These are phyloP conservation scores for Trametes gibbosa DNA, from an alignment of 768 basidiomycete genomes.

Conservation along the genomic window DNA sequence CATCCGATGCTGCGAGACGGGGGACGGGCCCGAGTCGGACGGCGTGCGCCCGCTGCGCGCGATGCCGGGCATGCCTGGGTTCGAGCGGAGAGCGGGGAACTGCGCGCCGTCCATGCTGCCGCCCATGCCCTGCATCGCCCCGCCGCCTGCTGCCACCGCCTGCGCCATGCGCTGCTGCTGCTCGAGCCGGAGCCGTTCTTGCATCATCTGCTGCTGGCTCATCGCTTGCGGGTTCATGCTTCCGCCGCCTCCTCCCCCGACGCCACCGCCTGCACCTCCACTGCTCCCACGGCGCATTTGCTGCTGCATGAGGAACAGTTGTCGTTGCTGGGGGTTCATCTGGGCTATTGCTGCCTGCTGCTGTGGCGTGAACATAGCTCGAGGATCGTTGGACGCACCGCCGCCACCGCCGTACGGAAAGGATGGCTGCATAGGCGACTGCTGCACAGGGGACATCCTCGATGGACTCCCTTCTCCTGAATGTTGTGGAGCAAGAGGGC, in stretches of 20 bases:
- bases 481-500: conserved; percentile 14
- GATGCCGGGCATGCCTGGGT: conserved; percentile 66
- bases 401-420: conserved; percentile 11
- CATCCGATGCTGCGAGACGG: conserved; percentile 39
- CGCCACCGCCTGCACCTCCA: not conserved
- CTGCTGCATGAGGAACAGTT: conserved; percentile 43
- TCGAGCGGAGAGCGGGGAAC: conserved; percentile 55
- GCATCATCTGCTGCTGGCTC: conserved; percentile 32
- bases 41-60: conserved; percentile 74
- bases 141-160: not conserved
- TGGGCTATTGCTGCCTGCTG: conserved; percentile 24
- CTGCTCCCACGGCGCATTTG: conserved; percentile 23
- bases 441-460: conserved; percentile 22
- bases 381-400: conserved; percentile 5
- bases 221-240: conserved; percentile 31
- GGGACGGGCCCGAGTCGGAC: conserved; percentile 55
- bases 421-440: conserved; percentile 22
- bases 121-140: not conserved
- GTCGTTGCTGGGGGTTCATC: conserved; percentile 41
- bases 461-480: conserved; percentile 24
- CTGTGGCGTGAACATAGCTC: conserved; percentile 23
- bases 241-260: not conserved
- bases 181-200: conserved; percentile 27
- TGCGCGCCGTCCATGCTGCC: conserved; percentile 30
- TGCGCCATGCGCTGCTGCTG: conserved; percentile 39